Percentiles rank a stretch among this genome's conserved stretches.
Evolutionary conservation across 2,329 filamentous ascomycete genomes (phyloP).

Genomic region (Colletotrichum sp.): DNA sequence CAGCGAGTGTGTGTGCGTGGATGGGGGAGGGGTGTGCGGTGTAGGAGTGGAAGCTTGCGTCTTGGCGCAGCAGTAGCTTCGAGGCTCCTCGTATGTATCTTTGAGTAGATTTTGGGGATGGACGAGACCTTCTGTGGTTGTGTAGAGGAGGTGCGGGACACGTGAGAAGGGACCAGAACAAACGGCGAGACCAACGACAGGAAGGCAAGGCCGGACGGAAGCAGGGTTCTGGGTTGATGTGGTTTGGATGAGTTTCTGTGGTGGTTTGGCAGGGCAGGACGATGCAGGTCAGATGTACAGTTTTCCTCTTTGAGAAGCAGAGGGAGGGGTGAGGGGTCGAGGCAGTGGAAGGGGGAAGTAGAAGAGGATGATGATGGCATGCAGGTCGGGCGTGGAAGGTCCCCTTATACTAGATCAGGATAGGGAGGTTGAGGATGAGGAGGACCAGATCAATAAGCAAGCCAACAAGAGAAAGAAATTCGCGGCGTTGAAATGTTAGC

Average conservation of each 20-base stretch:
- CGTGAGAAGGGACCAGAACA: constrained; percentile 7
- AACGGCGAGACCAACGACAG: not conserved
- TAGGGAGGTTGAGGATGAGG: not conserved
- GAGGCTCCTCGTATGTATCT: constrained; percentile 12
- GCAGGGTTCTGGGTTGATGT: not conserved
- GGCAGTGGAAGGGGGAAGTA: not conserved
- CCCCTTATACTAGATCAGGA: constrained; percentile 17
- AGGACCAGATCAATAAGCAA: not conserved
- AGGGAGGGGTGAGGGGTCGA: constrained; percentile 10
- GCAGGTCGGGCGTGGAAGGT: constrained; percentile 1
- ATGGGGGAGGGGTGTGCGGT: not conserved
- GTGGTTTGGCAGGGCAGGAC: not conserved
- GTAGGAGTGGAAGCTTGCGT: constrained; percentile 13
- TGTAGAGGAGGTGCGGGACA: not conserved
- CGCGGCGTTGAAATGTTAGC: not conserved
- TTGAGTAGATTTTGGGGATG: not conserved
- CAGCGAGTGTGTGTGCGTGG: not conserved
- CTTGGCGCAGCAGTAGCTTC: constrained; percentile 20
- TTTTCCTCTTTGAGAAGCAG: constrained; percentile 14
- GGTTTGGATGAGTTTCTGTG: not conserved
- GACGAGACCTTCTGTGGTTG: not conserved
- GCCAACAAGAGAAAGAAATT: not conserved
- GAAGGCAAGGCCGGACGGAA: not conserved
- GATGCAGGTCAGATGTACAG: constrained; percentile 18
- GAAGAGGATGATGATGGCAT: constrained; percentile 8